Conservation (phyloP, 2,329 filamentous ascomycete species). For the Exophiala calicioides region DNA sequence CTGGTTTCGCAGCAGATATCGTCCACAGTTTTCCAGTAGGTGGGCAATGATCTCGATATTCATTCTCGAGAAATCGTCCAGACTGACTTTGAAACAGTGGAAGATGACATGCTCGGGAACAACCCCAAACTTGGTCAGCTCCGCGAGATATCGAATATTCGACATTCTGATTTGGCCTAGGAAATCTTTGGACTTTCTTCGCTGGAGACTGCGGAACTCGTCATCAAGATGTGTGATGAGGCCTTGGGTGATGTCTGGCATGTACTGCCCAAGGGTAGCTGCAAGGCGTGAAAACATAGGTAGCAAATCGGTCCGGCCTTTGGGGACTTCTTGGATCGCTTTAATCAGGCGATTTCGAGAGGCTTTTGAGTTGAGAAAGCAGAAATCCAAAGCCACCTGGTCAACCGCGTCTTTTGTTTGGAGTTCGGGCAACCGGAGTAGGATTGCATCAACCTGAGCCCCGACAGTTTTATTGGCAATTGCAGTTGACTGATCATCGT, state of each 20-base stretch:
- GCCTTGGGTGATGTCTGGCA: slow-evolving; percentile 90
- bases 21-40: slow-evolving; percentile 91
- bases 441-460: slow-evolving; percentile 88
- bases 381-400: slow-evolving; percentile 92
- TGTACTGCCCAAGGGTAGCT: slow-evolving; percentile 88
- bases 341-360: slow-evolving; percentile 93
- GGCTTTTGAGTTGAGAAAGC: slow-evolving; percentile 96
- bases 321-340: slow-evolving; percentile 89
- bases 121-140: slow-evolving; percentile 96
- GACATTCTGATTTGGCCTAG: slow-evolving; percentile 88
- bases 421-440: slow-evolving; percentile 85
- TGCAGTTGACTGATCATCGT: slow-evolving; percentile 84
- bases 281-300: slow-evolving; percentile 90
- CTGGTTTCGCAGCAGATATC: slow-evolving; percentile 87
- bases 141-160: slow-evolving; percentile 96
- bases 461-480: slow-evolving; percentile 98
- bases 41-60: slow-evolving; percentile 99
- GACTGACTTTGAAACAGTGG: slow-evolving; percentile 93
- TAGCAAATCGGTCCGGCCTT: slow-evolving; percentile 86
- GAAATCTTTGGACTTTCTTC: slow-evolving; percentile 97
- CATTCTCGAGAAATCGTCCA: slow-evolving; percentile 97
- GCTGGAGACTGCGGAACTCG: slow-evolving; percentile 93
- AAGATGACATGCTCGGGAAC: slow-evolving; percentile 99
- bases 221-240: slow-evolving; percentile 91
- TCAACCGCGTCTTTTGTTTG: slow-evolving; percentile 91